Evolutionary conservation across 1,284 basidiomycete genomes (phyloP).

Genomic region (Erythrobasidium hasegawianum): DNA sequence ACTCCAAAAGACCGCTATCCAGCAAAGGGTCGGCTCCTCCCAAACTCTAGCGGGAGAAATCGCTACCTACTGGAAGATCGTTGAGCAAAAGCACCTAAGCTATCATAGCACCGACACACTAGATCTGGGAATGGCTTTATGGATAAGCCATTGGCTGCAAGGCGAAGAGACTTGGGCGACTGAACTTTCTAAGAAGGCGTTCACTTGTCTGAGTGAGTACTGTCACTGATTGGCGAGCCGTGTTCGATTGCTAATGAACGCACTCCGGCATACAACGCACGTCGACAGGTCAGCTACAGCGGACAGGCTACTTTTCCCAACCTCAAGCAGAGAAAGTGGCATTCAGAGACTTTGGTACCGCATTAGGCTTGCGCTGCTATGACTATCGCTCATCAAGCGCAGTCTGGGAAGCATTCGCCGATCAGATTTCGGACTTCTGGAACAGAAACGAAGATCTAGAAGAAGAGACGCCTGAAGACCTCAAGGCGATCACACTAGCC

Average conservation of each 20-base stretch:
- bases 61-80: constrained; percentile 3
- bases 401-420: constrained; percentile 11
- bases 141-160: constrained; percentile 46
- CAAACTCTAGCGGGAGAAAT: constrained; percentile 31
- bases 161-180: constrained; percentile 45
- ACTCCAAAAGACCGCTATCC: constrained; percentile 38
- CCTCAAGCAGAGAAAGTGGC: constrained; percentile 35
- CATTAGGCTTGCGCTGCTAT: constrained; percentile 45
- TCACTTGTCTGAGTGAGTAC: constrained; percentile 18
- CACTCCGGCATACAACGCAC: no score
- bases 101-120: constrained; percentile 45
- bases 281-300: background rate
- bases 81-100: constrained; percentile 31
- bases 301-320: background rate
- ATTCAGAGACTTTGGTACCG: constrained; percentile 46
- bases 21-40: constrained; percentile 35
- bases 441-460: background rate
- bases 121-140: constrained; percentile 47
- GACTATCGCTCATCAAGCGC: constrained; percentile 29
- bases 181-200: constrained; percentile 15
- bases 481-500: constrained; percentile 5
- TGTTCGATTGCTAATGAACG: no score
- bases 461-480: background rate
- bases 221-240: constrained; percentile 35
- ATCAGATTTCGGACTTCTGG: constrained; percentile 8